Evolutionary conservation across 1,139 yeast species (phyloP), one percentile per base, ranked within the genome.

Genomic region (Maudiozyma humilis): DNA sequence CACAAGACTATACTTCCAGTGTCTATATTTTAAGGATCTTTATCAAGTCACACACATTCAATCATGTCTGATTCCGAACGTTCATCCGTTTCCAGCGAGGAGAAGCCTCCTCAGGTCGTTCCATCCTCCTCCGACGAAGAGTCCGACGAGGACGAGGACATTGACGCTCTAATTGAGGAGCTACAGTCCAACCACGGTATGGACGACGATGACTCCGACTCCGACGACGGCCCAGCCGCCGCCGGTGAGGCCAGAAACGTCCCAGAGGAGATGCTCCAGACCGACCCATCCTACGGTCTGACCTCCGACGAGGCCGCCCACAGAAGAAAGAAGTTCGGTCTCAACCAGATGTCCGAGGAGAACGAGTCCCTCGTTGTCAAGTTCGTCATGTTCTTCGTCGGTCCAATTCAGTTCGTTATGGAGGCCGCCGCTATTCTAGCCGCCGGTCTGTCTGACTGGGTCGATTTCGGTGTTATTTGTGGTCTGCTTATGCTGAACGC

Each of bases 321-420:
- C 68, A 82, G 96, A 78, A 79, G 94, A 72, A 88, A 86, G 85
- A 86, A 83, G 78, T 89, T 72, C 65, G 97, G 96, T 75, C 70
- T 79, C 59, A 89, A 89, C 71, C 91, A 85, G 72, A 86, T 89
- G 95, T 82, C 89, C 56, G 96, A 89, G 71, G 96, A 88, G 67
- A 72, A 78, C 62, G 95, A 86, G 72, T 85, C 84, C 72, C 55
- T 85, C 70, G 62, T 87, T 49, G 69, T 87, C 57, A 89, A 89
- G 76, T 88, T 89, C 68, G 66, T 85, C 63, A 79, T 81, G 87
- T 89, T 87, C 77, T 89, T 89, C 68, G 85, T 89, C 55, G 97
- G 97, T 73, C 96, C 96, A 58, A 88, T 89, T 69, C 97, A 89
- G 75, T 89, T 89, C 81, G 96, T 89, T 67, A 89, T 89, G 97